Evolutionary conservation across 176 grass and related monocot species (phyloP).

Genomic region (Otatea glauca): DNA sequence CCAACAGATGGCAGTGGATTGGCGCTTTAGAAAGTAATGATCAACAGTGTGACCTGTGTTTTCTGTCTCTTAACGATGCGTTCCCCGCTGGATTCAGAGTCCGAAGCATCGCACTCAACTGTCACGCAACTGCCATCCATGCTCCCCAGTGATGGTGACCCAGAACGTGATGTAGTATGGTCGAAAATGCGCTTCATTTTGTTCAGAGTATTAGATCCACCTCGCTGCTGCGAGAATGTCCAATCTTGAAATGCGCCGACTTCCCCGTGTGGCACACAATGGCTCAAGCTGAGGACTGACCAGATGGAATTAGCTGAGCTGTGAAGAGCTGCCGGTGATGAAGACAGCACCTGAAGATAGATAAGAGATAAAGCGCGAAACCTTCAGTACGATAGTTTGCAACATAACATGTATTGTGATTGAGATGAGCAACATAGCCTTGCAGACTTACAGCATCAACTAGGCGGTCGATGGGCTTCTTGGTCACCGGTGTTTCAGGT

Average conservation of each 20-base stretch:
- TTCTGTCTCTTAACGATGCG: neutral
- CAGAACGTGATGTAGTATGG: neutral
- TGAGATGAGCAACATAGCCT: neutral
- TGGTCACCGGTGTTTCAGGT: neutral
- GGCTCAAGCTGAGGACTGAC: neutral
- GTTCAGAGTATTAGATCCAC: neutral
- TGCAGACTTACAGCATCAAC: conserved; percentile 31
- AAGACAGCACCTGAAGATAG: conserved; percentile 45
- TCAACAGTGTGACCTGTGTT: neutral
- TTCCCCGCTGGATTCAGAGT: neutral
- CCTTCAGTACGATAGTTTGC: neutral
- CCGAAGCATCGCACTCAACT: neutral
- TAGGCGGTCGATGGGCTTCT: conserved; percentile 32
- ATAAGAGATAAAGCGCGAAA: neutral
- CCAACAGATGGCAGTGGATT: neutral
- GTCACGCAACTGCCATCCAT: conserved; percentile 23
- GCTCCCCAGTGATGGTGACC: neutral
- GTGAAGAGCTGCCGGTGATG: conserved; percentile 5
- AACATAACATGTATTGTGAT: neutral
- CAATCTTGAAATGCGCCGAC: neutral
- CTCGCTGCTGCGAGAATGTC: neutral
- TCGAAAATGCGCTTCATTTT: conserved; percentile 28
- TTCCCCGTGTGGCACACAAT: conserved; percentile 10
- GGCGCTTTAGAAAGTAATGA: conserved; percentile 1
- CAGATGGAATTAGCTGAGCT: neutral